These are phyloP conservation scores for Curvularia sp. DNA, from an alignment of 2,329 filamentous ascomycete species.

Conservation along the genomic window DNA sequence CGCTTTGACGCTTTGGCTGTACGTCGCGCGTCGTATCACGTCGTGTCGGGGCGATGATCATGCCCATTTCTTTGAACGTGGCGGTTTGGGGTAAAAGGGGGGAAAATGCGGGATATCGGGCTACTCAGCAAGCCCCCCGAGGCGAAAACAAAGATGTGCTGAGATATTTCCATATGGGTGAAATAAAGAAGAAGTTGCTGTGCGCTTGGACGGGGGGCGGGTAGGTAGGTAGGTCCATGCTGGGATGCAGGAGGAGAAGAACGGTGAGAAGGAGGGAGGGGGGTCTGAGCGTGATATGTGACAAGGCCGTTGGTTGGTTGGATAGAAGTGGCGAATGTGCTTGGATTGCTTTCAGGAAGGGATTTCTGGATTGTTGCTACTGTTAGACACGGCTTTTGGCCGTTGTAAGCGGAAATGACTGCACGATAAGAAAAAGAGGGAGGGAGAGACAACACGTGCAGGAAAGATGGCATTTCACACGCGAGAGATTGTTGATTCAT, in stretches of 20 bases:
- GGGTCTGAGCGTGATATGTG: neutral
- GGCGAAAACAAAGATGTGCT: no score
- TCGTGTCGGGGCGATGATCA: neutral
- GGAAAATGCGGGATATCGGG: no score
- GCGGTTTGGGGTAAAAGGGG: no score
- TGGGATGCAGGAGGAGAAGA: no score
- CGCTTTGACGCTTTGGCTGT: neutral
- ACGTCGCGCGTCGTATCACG: no score
- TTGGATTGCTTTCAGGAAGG: neutral
- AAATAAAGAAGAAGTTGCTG: no score
- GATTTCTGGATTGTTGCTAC: neutral
- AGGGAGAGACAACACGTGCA: neutral
- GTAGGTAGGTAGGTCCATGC: no score
- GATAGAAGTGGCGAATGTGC: neutral
- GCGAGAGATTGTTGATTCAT: neutral
- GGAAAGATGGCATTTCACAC: neutral
- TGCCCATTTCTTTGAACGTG: no score
- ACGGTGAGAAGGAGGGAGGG: no score
- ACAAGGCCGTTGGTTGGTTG: neutral
- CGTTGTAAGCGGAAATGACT: neutral
- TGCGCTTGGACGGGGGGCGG: no score
- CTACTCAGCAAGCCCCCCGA: no score
- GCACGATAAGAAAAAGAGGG: neutral
- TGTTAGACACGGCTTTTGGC: neutral
- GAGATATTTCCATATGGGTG: no score